Conservation (phyloP, 106 monocot species). For the Gastrodia elata region DNA sequence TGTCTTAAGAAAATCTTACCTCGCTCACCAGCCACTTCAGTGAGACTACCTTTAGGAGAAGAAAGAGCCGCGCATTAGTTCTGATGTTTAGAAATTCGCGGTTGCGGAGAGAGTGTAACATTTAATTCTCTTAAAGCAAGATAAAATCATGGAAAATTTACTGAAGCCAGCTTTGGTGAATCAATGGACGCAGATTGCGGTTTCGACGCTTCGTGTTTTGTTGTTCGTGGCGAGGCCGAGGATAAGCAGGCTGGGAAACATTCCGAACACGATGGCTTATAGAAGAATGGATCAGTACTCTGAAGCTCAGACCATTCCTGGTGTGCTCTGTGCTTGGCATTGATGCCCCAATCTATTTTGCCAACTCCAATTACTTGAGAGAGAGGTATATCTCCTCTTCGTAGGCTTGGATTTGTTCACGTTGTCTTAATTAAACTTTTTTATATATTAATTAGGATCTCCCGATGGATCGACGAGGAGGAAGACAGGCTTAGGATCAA, state of each 20-base stretch:
- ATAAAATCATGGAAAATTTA: too few relatives aligned
- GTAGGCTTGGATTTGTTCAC: background rate
- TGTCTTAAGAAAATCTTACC: too few relatives aligned
- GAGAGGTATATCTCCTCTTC: constrained; percentile 45
- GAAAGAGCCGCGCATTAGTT: too few relatives aligned
- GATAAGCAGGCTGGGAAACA: constrained; percentile 65
- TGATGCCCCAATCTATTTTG: constrained; percentile 82
- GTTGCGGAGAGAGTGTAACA: too few relatives aligned
- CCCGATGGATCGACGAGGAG: constrained; percentile 80
- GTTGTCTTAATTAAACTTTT: background rate
- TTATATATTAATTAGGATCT: constrained; percentile 33
- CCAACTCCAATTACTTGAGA: constrained; percentile 76
- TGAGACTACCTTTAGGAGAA: too few relatives aligned
- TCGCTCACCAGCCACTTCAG: too few relatives aligned
- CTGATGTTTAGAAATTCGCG: too few relatives aligned
- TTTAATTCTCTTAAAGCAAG: too few relatives aligned
- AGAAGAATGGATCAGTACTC: constrained; percentile 74
- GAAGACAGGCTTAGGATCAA: constrained; percentile 39
- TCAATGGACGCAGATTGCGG: constrained; percentile 39
- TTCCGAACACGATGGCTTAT: constrained; percentile 71
- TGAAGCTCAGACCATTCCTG: constrained; percentile 45
- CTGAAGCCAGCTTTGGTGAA: too few relatives aligned
- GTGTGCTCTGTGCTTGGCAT: constrained; percentile 66
- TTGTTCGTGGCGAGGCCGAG: constrained; percentile 78
- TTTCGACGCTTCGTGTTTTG: constrained; percentile 68